phyloP scores from a whole-genome alignment of 2,329 filamentous ascomycete species.

The Tolypocladium endophyticum region DNA sequence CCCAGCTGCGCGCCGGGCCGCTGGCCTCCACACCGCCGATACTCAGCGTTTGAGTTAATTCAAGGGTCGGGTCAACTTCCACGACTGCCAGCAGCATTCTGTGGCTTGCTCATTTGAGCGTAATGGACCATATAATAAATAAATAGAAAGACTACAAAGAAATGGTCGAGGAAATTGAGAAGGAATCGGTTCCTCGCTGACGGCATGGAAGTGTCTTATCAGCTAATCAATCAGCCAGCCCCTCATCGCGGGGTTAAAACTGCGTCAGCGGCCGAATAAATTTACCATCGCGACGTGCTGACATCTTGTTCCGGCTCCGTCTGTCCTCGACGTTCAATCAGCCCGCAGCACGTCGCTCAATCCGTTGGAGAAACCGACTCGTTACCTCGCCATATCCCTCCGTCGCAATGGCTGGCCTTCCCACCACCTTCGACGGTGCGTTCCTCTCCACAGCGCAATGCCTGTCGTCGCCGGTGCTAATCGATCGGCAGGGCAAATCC shows the following conservation, averaged over 20 bases:
- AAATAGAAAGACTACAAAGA: background rate
- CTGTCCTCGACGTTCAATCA: background rate
- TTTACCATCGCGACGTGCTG: background rate
- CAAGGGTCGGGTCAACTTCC: background rate
- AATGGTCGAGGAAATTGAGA: background rate
- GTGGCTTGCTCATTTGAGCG: background rate
- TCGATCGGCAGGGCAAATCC: constrained; percentile 47
- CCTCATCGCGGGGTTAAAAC: background rate
- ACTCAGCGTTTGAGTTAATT: too few species aligned
- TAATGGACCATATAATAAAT: background rate
- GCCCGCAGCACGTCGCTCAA: background rate
- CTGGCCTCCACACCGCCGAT: too few species aligned
- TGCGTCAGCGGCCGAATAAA: background rate
- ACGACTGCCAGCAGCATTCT: background rate
- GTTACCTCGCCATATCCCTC: background rate
- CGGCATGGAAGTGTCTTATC: background rate
- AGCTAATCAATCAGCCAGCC: background rate
- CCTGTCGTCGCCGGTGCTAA: constrained; percentile 3
- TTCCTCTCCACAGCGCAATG: constrained; percentile 2
- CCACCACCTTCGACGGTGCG: constrained; percentile 48
- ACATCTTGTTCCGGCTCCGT: background rate
- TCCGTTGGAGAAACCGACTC: background rate
- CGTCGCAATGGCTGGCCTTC: constrained; percentile 39
- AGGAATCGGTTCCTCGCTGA: background rate
- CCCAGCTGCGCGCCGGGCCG: too few species aligned